Evolutionary conservation across 768 basidiomycete species (phyloP).

Genomic region (Galerina sulciceps): DNA sequence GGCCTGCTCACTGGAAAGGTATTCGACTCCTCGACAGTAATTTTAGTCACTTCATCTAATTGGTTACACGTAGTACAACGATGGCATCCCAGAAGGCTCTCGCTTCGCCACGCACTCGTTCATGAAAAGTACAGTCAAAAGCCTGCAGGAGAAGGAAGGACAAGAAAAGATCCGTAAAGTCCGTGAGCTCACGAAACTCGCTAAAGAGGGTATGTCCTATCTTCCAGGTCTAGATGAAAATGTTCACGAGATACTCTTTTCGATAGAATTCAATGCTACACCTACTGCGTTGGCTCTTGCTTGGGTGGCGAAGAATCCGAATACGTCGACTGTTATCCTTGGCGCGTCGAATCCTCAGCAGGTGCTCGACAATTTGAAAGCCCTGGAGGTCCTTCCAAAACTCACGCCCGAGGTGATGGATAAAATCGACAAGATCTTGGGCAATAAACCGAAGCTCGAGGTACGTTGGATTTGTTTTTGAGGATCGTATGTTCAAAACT

Average conservation of each 20-base stretch:
- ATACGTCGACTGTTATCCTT: slow-evolving; percentile 68
- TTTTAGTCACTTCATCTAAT: background rate
- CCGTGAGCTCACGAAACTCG: slow-evolving; percentile 64
- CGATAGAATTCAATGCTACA: slow-evolving; percentile 58
- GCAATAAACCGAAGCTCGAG: slow-evolving; percentile 48
- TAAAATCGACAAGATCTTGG: slow-evolving; percentile 71
- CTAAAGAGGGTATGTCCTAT: slow-evolving; percentile 50
- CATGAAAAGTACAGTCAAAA: slow-evolving; percentile 58
- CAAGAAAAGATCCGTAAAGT: slow-evolving; percentile 74
- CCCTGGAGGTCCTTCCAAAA: slow-evolving; percentile 73
- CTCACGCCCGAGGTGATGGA: slow-evolving; percentile 66
- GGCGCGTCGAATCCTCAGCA: slow-evolving; percentile 70
- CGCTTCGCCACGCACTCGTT: slow-evolving; percentile 65
- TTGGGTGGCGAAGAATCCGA: slow-evolving; percentile 71
- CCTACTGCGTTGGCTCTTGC: slow-evolving; percentile 75
- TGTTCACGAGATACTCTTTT: background rate
- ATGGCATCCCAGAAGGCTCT: slow-evolving; percentile 75
- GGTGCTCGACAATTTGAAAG: slow-evolving; percentile 68
- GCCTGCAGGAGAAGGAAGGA: slow-evolving; percentile 59
- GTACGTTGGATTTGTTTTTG: slow-evolving; percentile 29
- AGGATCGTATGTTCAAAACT: background rate
- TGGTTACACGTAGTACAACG: slow-evolving; percentile 55
- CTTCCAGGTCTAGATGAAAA: background rate
- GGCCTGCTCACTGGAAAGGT: slow-evolving; percentile 84
- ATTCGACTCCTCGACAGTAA: background rate